A percentile compares a stretch with the other conserved stretches of the same genome.
Conservation (phyloP, 768 basidiomycete species). For the Termitomyces sp. region DNA sequence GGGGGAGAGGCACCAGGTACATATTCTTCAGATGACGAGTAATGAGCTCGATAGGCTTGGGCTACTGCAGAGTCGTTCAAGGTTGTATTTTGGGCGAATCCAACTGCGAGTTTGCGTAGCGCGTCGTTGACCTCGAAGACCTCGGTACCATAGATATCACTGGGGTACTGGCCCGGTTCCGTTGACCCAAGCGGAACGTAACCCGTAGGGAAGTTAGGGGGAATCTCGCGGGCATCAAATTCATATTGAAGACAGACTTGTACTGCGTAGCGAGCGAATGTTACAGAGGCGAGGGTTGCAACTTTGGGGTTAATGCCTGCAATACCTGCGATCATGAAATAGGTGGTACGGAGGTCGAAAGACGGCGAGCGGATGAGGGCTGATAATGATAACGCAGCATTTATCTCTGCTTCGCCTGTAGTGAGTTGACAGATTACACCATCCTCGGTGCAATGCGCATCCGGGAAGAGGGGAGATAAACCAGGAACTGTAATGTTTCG, state of each 20-base stretch:
- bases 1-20: conserved; percentile 7
- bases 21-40: neutral
- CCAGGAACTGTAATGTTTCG: neutral
- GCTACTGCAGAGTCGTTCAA: conserved; percentile 6
- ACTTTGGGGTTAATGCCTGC: conserved; percentile 3
- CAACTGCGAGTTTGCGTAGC: conserved; percentile 4
- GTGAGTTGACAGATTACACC: neutral
- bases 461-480: neutral
- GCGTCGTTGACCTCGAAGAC: conserved; percentile 15
- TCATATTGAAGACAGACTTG: conserved; percentile 14
- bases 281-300: conserved; percentile 10
- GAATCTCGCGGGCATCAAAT: conserved; percentile 13
- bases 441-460: neutral
- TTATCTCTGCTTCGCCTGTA: neutral
- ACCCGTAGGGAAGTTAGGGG: conserved; percentile 9
- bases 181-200: conserved; percentile 11
- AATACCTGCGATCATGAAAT: neutral
- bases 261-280: conserved; percentile 11
- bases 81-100: neutral
- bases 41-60: neutral
- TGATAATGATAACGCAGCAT: neutral
- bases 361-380: neutral
- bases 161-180: conserved; percentile 6
- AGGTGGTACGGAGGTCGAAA: neutral
- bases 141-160: conserved; percentile 12